Percentiles rank a stretch among this genome's conserved stretches.
These are phyloP conservation scores for Penicillium sp. DNA, from an alignment of 2,329 filamentous ascomycete genomes.

Conservation along the genomic window DNA sequence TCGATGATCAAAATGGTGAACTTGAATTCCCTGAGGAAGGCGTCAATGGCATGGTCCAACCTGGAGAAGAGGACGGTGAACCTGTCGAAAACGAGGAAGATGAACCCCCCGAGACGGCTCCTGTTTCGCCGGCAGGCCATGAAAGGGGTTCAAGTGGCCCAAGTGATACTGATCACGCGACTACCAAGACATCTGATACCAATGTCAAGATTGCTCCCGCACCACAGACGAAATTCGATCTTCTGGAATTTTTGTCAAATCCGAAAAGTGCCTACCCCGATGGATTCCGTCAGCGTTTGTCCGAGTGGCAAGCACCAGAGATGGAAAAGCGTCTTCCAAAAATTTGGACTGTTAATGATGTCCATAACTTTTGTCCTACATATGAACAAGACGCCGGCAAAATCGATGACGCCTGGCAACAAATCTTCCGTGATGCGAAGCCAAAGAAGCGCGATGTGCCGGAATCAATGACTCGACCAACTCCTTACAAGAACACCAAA, in stretches of 20 bases:
- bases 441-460: slow-evolving; percentile 34
- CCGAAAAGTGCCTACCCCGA: slow-evolving; percentile 22
- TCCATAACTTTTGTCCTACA: slow-evolving; percentile 36
- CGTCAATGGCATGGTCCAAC: not conserved
- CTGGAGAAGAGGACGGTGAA: not conserved
- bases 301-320: slow-evolving; percentile 22
- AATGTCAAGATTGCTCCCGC: slow-evolving; percentile 3
- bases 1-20: slow-evolving; percentile 23
- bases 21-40: slow-evolving; percentile 21
- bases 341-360: slow-evolving; percentile 45
- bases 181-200: not conserved
- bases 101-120: slow-evolving; percentile 13
- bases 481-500: slow-evolving; percentile 39
- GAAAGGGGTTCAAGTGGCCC: slow-evolving; percentile 1
- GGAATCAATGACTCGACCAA: slow-evolving; percentile 31
- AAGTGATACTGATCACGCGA: slow-evolving; percentile 1
- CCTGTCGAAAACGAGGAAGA: slow-evolving; percentile 16
- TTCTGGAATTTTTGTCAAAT: slow-evolving; percentile 26
- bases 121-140: slow-evolving; percentile 9
- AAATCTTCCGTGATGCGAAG: slow-evolving; percentile 37
- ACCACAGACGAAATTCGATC: slow-evolving; percentile 11
- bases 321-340: slow-evolving; percentile 38
- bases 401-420: slow-evolving; percentile 38
- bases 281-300: slow-evolving; percentile 20
- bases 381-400: slow-evolving; percentile 38